These are phyloP conservation scores for Ceratocystis smalleyi DNA, from an alignment of 2,329 filamentous ascomycete species.

Conservation along the genomic window DNA sequence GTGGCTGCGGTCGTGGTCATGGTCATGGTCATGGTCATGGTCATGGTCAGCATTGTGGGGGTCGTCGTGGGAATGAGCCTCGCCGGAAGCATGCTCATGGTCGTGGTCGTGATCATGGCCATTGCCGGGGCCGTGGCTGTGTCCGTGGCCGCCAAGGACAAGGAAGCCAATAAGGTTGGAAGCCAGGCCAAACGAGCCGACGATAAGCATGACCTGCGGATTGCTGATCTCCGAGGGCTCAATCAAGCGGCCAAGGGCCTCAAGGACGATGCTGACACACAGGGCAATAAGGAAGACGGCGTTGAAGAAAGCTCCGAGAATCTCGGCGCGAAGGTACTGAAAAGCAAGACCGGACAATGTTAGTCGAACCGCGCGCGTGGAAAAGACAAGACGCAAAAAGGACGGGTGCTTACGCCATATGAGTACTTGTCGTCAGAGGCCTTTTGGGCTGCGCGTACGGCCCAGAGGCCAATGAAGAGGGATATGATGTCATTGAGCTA, in stretches of 20 bases:
- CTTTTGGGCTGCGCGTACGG: constrained; percentile 74
- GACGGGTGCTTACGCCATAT: constrained; percentile 55
- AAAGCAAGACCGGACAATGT: constrained; percentile 6
- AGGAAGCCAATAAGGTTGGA: constrained; percentile 84
- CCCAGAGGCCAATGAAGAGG: constrained; percentile 82
- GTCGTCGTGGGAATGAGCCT: constrained; percentile 25
- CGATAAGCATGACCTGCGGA: constrained; percentile 73
- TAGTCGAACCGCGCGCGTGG: neutral
- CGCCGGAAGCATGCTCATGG: constrained; percentile 26
- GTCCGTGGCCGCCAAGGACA: constrained; percentile 84
- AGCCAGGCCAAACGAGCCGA: constrained; percentile 68
- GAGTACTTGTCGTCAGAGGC: constrained; percentile 84
- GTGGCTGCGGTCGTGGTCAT: constrained; percentile 13
- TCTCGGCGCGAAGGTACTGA: constrained; percentile 93
- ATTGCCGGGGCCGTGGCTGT: constrained; percentile 52
- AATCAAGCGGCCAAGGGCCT: constrained; percentile 81
- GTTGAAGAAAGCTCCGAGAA: constrained; percentile 88
- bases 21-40: constrained; percentile 27
- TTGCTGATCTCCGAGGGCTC: constrained; percentile 79
- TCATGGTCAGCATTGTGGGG: constrained; percentile 33
- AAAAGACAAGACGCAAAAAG: neutral
- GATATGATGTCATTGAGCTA: constrained; percentile 96
- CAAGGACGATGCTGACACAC: constrained; percentile 89
- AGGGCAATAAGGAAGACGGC: constrained; percentile 94
- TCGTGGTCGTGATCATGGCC: constrained; percentile 38